A percentile compares a stretch with the other conserved stretches of the same genome.
Evolutionary conservation across 129 eudicot species (phyloP).

Genomic region (Flaveria linearis): DNA sequence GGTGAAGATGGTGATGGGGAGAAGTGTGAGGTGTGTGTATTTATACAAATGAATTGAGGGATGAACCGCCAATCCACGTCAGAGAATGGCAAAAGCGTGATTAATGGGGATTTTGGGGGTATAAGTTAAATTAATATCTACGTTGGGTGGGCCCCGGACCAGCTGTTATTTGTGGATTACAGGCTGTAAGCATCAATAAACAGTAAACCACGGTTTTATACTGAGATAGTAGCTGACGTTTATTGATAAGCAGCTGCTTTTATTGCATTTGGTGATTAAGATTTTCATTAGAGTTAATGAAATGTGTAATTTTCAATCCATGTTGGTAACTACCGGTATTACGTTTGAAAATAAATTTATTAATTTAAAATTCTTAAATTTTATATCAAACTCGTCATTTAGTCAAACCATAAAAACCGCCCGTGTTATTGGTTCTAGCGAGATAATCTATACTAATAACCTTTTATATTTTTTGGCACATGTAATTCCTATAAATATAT

Average conservation of each 20-base stretch:
- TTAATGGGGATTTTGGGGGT: not conserved
- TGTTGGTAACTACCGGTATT: too few relatives aligned
- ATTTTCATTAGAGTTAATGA: too few relatives aligned
- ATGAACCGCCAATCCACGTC: constrained; percentile 26
- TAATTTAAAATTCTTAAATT: too few relatives aligned
- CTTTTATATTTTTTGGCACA: too few relatives aligned
- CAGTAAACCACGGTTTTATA: not conserved
- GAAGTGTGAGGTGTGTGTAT: not conserved
- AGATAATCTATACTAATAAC: too few relatives aligned
- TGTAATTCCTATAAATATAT: too few relatives aligned
- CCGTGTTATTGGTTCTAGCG: too few relatives aligned
- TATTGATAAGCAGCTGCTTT: constrained; percentile 29
- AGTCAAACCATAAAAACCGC: too few relatives aligned
- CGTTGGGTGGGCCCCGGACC: constrained; percentile 3
- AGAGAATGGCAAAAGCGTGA: constrained; percentile 17
- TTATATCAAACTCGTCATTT: too few relatives aligned
- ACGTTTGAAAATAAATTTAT: too few relatives aligned
- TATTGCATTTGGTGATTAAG: not conserved
- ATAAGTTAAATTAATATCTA: not conserved
- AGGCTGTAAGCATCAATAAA: constrained; percentile 29
- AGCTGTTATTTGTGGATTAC: constrained; percentile 30
- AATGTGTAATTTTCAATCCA: too few relatives aligned
- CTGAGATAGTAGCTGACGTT: constrained; percentile 19
- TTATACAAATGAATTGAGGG: not conserved
- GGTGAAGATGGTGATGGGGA: constrained; percentile 15